Evolutionary conservation across 306 rosid species (phyloP), one percentile per base, ranked within the genome.

Genomic region (Citrullus colocynthis): DNA sequence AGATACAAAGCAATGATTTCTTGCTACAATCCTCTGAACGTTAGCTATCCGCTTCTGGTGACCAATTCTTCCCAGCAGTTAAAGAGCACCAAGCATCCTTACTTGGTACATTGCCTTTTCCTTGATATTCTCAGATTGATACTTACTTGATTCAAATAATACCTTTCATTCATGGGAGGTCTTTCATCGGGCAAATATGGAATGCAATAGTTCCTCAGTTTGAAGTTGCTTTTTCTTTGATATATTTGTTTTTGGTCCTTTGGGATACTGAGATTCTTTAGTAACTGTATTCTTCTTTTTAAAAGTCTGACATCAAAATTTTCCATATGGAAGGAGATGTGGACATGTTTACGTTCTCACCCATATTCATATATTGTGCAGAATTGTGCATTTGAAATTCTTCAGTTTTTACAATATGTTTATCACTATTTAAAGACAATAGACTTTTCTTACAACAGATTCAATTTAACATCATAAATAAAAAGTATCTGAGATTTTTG

Each of bases 51-150:
- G 80, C 81, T 80, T 78, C 66, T 83, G 60, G 78, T 81, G 24
- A 41, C 86, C 34, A 79, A 83, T 56, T 82, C 81, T 64, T 77
- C 89, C 49, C 84, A 41, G 79, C 80, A 78, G 52, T 78, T 81
- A 56, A 88, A 86, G 80, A 75, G 80, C 84, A 81, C 89, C 80
- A 89, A 81, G 80, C 82, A 84, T 79, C 82, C 84, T 75, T 74
- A 52, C 80, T 82, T 78, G 94, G 98, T 89, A 86, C 51, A 59
- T 7, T 72, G 21, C 58, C 60, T 49, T 63, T 34, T n/a, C 52
- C 48, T 72, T 37, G 70, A 62, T 51, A 67, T 78, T 62, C 48
- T 74, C 42, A 24, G 30, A 15, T 58, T 18, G 37, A 62, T 45
- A 30, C 60, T 49, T 49, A 30, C 60, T 49, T 49, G 13, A 14